These are phyloP conservation scores for Plectranthus barbatus DNA, from an alignment of 257 asterid species.

Conservation along the genomic window DNA sequence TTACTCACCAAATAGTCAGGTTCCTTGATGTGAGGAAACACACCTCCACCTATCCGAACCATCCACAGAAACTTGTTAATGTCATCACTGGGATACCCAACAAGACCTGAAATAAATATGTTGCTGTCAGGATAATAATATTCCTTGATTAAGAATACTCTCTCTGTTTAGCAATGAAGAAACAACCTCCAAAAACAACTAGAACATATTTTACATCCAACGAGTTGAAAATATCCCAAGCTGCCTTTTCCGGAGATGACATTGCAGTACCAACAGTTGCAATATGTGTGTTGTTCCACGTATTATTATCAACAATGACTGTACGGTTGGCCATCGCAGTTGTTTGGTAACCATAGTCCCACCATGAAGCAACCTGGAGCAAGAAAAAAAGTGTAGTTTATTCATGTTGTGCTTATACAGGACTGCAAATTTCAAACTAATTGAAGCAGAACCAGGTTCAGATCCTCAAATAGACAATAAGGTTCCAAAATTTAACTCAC, in stretches of 20 bases:
- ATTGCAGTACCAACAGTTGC: constrained; percentile 99
- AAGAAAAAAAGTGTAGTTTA: no score
- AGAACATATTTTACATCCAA: constrained; percentile 98
- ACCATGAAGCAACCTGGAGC: constrained; percentile 97
- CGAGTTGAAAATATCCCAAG: constrained; percentile 93
- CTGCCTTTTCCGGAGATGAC: constrained; percentile 98
- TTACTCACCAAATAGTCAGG: constrained; percentile 90
- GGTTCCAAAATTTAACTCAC: no score
- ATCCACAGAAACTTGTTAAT: constrained; percentile 98
- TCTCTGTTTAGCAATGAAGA: constrained; percentile 5
- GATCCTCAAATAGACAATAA: no score
- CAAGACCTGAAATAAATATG: constrained; percentile 61
- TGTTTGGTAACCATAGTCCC: constrained; percentile 99
- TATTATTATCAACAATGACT: constrained; percentile 93
- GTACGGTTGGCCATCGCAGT: constrained; percentile 99
- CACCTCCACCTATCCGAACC: constrained; percentile 99
- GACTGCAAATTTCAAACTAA: no score
- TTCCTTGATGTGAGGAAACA: constrained; percentile 95
- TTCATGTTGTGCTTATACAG: no score
- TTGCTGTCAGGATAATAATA: constrained; percentile 18
- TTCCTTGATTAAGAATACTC: not conserved
- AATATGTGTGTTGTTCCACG: constrained; percentile 98
- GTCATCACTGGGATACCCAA: constrained; percentile 98
- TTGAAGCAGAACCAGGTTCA: no score
- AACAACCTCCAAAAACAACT: constrained; percentile 97